Percentiles rank a stretch among this genome's conserved stretches.
Evolutionary conservation across 768 basidiomycete species (phyloP).

Genomic region (Rhodosporidiobolus odoratus): DNA sequence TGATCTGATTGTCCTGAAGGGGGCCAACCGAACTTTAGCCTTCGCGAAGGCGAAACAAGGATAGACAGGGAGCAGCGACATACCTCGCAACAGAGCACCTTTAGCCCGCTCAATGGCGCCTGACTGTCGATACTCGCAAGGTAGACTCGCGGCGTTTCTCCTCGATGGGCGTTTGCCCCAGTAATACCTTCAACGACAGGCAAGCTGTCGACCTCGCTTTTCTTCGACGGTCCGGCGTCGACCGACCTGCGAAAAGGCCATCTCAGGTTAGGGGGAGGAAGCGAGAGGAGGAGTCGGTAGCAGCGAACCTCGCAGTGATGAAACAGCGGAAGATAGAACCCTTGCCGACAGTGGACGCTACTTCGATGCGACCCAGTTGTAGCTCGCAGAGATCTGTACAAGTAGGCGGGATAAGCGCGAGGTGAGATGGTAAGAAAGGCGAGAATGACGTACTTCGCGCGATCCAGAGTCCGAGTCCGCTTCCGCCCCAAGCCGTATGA

Average conservation of each 20-base stretch:
- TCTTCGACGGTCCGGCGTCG: constrained; percentile 12
- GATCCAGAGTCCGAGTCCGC: constrained; percentile 46
- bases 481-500: constrained; percentile 45
- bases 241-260: constrained; percentile 12
- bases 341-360: constrained; percentile 25
- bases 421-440: neutral
- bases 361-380: constrained; percentile 27
- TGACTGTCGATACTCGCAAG: constrained; percentile 3
- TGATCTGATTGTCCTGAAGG: constrained; percentile 32
- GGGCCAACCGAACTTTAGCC: neutral
- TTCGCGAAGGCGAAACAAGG: fast-evolving
- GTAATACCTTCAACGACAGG: constrained; percentile 24
- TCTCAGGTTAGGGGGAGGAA: no score
- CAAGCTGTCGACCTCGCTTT: constrained; percentile 5
- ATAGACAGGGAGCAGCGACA: neutral
- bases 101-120: constrained; percentile 1
- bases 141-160: constrained; percentile 9
- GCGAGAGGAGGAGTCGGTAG: no score
- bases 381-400: constrained; percentile 27
- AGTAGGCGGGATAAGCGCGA: neutral
- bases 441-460: constrained; percentile 38
- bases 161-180: constrained; percentile 7
- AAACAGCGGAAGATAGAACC: constrained; percentile 31
- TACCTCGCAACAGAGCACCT: constrained; percentile 32
- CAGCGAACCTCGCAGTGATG: constrained; percentile 14